These are phyloP conservation scores for Phragmites australis DNA, from an alignment of 176 grass and related monocot genomes.

Conservation along the genomic window DNA sequence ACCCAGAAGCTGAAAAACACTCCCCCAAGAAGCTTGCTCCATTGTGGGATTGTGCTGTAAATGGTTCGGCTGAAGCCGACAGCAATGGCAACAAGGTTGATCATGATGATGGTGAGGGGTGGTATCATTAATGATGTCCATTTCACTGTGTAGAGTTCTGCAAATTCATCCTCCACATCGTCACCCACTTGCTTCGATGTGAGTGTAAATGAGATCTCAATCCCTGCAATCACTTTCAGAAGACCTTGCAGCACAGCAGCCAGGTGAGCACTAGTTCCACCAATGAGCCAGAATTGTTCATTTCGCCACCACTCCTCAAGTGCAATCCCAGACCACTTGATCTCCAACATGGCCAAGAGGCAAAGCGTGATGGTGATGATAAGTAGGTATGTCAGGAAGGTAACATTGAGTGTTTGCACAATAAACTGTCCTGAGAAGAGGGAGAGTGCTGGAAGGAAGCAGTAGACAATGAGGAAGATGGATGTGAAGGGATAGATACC, in stretches of 20 bases:
- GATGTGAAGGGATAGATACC: slow-evolving; percentile 99
- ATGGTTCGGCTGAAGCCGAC: slow-evolving; percentile 90
- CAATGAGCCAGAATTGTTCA: slow-evolving; percentile 98
- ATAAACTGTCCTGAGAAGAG: slow-evolving; percentile 99
- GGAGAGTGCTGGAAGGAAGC: slow-evolving; percentile 96
- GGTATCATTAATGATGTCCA: slow-evolving; percentile 98
- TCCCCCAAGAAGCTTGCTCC: slow-evolving; percentile 96
- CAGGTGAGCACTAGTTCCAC: slow-evolving; percentile 92
- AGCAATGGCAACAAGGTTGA: slow-evolving; percentile 92
- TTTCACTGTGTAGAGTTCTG: slow-evolving; percentile 81
- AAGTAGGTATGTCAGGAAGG: slow-evolving; percentile 89
- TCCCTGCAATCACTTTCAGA: slow-evolving; percentile 88
- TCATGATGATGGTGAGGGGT: slow-evolving; percentile 90
- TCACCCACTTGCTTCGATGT: slow-evolving; percentile 79
- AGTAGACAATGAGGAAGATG: slow-evolving; percentile 94
- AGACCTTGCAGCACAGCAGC: slow-evolving; percentile 89
- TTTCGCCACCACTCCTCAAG: slow-evolving; percentile 99
- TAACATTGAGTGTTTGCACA: slow-evolving; percentile 87
- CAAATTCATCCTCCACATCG: slow-evolving; percentile 82
- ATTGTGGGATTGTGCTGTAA: slow-evolving; percentile 92
- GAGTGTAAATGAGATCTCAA: slow-evolving; percentile 96
- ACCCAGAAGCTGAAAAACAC: slow-evolving; percentile 99
- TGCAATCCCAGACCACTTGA: slow-evolving; percentile 96
- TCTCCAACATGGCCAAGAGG: slow-evolving; percentile 85
- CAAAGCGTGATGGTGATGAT: slow-evolving; percentile 82